Evolutionary conservation across 1,284 basidiomycete genomes (phyloP).

Genomic region (Microbotryomycetes sp.): DNA sequence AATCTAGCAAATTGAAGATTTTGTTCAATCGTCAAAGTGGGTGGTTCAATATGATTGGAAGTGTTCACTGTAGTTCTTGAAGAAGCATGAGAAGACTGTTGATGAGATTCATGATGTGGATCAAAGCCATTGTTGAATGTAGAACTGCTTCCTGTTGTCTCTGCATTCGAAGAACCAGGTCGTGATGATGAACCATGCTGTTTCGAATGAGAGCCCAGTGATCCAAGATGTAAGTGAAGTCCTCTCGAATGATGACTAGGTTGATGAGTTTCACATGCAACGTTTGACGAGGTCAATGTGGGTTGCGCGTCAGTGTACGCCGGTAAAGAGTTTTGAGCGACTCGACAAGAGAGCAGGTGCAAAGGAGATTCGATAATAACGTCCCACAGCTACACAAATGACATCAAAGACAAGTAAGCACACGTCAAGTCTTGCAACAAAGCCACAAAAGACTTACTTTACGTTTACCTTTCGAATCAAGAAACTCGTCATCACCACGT

Average conservation of each 20-base stretch:
- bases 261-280: neutral
- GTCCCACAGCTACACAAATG: conserved; percentile 51
- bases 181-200: neutral
- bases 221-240: neutral
- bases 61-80: neutral
- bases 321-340: conserved; percentile 32
- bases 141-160: neutral
- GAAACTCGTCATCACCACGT: conserved; percentile 59
- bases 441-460: conserved; percentile 46
- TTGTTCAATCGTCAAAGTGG: conserved; percentile 19
- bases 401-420: neutral
- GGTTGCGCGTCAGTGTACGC: conserved; percentile 7
- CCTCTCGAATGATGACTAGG: conserved; percentile 34
- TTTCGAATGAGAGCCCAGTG: neutral
- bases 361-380: conserved; percentile 82
- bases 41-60: neutral
- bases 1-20: conserved; percentile 47
- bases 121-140: neutral
- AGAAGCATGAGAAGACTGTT: neutral
- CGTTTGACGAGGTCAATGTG: neutral
- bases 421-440: neutral
- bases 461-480: conserved; percentile 63
- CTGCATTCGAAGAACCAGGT: neutral
- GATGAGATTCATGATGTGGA: too few species aligned
- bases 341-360: conserved; percentile 66